Conservation (phyloP, 169 alveolate genomes). For the Plasmodium gallinaceum region DNA sequence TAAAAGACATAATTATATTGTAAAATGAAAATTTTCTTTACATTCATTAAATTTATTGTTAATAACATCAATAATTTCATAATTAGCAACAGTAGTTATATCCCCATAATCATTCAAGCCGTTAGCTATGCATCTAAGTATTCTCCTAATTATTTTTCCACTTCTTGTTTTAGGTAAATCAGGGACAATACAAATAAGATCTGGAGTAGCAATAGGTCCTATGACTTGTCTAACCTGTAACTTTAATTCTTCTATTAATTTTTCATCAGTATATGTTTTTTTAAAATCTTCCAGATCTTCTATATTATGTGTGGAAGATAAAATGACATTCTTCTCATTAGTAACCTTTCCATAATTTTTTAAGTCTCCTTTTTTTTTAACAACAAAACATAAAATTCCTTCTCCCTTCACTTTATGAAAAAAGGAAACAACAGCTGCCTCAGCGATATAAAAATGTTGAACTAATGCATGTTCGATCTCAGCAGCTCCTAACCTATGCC, state of each 20-base stretch:
- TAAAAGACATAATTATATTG: neutral
- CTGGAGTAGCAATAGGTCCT: constrained; percentile 96
- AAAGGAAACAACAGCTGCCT: constrained; percentile 94
- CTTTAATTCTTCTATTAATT: constrained; percentile 68
- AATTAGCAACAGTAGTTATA: constrained; percentile 90
- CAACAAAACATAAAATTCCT: constrained; percentile 93
- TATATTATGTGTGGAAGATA: neutral
- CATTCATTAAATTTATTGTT: constrained; percentile 49
- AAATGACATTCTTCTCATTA: constrained; percentile 27
- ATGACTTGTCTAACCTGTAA: constrained; percentile 87
- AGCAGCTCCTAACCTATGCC: constrained; percentile 95
- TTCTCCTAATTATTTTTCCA: constrained; percentile 95
- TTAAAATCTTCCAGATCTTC: constrained; percentile 5
- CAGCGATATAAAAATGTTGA: constrained; percentile 90
- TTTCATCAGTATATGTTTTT: constrained; percentile 33
- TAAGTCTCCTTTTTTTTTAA: constrained; percentile 83
- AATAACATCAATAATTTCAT: constrained; percentile 86
- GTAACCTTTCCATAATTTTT: constrained; percentile 21
- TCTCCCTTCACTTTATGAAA: constrained; percentile 95
- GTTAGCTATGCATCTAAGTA: constrained; percentile 92
- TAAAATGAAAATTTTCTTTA: constrained; percentile 2
- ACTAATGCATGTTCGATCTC: constrained; percentile 95
- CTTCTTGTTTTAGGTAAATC: constrained; percentile 94
- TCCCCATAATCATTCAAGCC: constrained; percentile 87
- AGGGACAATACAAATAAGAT: constrained; percentile 88